Base-by-base conservation (phyloP, 2,329 filamentous ascomycete genomes). In the Huntiella omanensis region DNA sequence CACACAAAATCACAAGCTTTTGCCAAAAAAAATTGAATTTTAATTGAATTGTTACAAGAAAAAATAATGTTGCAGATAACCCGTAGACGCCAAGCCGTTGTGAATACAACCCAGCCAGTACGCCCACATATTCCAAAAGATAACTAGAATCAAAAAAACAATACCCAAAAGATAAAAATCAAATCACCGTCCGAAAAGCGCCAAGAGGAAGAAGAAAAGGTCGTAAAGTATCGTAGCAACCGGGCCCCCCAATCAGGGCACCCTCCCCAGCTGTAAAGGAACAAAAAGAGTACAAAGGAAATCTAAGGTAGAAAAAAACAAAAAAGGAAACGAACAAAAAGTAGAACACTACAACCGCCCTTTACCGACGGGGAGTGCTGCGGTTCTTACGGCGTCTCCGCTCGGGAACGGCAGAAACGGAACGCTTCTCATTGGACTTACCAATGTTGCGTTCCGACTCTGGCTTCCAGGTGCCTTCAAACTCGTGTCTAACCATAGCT, bases 401-500 rank as follows among this genome's bases (percentile, higher is more conserved):
- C 34, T 41, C 28, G 12, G 47, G 15, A 22, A 15, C 19, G n/a
- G 34, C 22, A 16, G 22, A 16, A 12, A 36, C 34, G 11, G 17
- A 13, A 5, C 36, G 43, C 43, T 47, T 40, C 13, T 35, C 32
- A 5, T 34, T 33, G 10, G 42, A 12, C 52, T 70, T 66, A 54
- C 79, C 79, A 54, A 84, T 81, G 55, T 83, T 77, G 52, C 80
- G 70, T 57, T 81, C 73, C 54, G 62, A 71, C 57, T 83, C 78
- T 17, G 80, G 79, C 59, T 85, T 85, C 80, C 80, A 85, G 3
- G 77, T 79, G 92, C 88, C 91, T 68, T 93, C 84, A 60, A 98
- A 98, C 47, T 86, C 79, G 64, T 98, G 91, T 64, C 91, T 87
- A 51, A 98, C 91, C 67, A 93, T 96, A 1, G 91, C 91, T 84